Evolutionary conservation across 208 protist species (phyloP).

Genomic region (Trypanosoma cruzi): DNA sequence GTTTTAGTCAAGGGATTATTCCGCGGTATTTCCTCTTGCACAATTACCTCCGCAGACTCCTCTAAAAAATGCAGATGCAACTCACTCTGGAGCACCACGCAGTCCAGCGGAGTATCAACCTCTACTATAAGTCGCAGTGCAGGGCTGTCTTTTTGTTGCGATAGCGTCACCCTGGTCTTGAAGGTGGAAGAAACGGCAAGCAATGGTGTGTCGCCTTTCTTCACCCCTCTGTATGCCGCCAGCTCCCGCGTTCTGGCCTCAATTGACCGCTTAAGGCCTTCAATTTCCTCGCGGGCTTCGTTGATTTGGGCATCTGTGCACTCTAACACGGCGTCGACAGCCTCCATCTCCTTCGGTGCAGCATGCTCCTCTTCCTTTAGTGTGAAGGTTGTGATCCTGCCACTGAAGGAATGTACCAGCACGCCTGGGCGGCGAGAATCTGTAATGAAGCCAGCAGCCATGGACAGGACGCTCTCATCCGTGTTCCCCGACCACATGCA

Average conservation of each 20-base stretch:
- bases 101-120: conserved; percentile 58
- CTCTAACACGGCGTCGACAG: conserved; percentile 24
- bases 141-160: conserved; percentile 44
- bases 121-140: conserved; percentile 63
- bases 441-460: conserved; percentile 70
- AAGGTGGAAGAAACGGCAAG: conserved; percentile 73
- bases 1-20: conserved; percentile 15
- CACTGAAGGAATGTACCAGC: conserved; percentile 82
- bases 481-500: conserved; percentile 50
- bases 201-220: conserved; percentile 28
- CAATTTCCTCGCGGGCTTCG: conserved; percentile 46
- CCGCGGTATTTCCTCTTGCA: conserved; percentile 20
- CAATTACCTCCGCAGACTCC: conserved; percentile 33
- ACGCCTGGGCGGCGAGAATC: conserved; percentile 32
- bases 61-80: conserved; percentile 45
- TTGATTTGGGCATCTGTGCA: conserved; percentile 32
- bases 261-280: conserved; percentile 43
- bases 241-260: conserved; percentile 44
- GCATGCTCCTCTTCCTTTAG: conserved; percentile 39
- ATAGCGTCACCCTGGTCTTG: conserved; percentile 49
- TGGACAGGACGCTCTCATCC: conserved; percentile 61
- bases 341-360: conserved; percentile 24
- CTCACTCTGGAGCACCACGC: conserved; percentile 48
- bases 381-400: conserved; percentile 65
- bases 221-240: conserved; percentile 26